Percentiles rank a stretch among this genome's conserved stretches.
phyloP scores from a whole-genome alignment of 495 filamentous ascomycete species.

The Aspergillus nanangensis region DNA sequence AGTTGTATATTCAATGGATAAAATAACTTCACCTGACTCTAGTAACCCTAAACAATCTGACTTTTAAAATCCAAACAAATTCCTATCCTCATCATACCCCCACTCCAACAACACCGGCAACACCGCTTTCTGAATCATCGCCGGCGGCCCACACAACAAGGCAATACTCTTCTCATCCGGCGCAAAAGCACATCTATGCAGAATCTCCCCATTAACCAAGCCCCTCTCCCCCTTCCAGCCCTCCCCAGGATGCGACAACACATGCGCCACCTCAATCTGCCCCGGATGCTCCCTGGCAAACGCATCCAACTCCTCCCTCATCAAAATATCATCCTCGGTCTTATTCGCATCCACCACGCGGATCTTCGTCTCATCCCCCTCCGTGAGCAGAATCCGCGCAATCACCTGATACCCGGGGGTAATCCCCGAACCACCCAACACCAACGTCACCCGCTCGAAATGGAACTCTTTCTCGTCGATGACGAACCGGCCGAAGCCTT shows the following conservation, averaged over 20 bases:
- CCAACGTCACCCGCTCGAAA: slow-evolving; percentile 8
- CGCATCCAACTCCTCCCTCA: slow-evolving; percentile 33
- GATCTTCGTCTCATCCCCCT: slow-evolving; percentile 19
- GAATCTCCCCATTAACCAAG: slow-evolving; percentile 21
- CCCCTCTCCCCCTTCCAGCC: slow-evolving; percentile 27
- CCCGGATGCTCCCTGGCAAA: slow-evolving; percentile 20
- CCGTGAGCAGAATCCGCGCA: slow-evolving; percentile 14
- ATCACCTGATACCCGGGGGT: slow-evolving; percentile 32
- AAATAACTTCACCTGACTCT: neutral
- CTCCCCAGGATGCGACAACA: slow-evolving; percentile 24
- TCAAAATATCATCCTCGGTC: slow-evolving; percentile 29
- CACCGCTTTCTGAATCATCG: slow-evolving; percentile 31
- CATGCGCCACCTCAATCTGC: slow-evolving; percentile 27
- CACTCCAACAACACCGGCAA: slow-evolving; percentile 25
- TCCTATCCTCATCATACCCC: slow-evolving; percentile 24
- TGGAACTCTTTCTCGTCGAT: slow-evolving; percentile 10
- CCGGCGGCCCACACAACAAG: slow-evolving; percentile 29
- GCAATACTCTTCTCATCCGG: slow-evolving; percentile 18
- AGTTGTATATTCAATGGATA: neutral
- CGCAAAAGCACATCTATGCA: slow-evolving; percentile 23
- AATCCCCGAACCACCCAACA: slow-evolving; percentile 18
- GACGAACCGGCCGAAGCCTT: slow-evolving; percentile 19
- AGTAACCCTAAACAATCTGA: too few relatives aligned
- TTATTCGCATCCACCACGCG: slow-evolving; percentile 30
- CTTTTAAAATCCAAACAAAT: slow-evolving; percentile 26